These are phyloP conservation scores for Allomyces macrogynus DNA, from an alignment of 192 early-diverging fungal genomes.

Conservation along the genomic window DNA sequence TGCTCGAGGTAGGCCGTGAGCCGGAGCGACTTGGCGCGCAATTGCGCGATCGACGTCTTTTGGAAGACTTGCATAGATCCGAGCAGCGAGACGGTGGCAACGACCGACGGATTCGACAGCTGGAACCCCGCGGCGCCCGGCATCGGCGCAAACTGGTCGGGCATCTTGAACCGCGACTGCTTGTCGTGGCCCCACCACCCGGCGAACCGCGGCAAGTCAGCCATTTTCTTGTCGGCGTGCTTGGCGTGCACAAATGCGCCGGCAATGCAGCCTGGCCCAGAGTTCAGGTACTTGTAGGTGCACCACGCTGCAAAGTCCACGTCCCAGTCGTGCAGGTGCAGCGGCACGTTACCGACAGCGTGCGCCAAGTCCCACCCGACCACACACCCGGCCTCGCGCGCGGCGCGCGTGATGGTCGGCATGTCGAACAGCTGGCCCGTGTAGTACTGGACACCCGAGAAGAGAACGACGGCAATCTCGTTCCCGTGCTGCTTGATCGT, in stretches of 20 bases:
- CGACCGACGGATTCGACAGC: constrained; percentile 68
- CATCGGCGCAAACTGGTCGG: constrained; percentile 56
- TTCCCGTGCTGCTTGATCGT: constrained; percentile 50
- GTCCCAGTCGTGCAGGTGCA: constrained; percentile 80
- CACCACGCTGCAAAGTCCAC: constrained; percentile 98
- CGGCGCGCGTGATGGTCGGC: constrained; percentile 58
- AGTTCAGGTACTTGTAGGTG: constrained; percentile 96
- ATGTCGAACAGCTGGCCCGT: constrained; percentile 81
- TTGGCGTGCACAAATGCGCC: constrained; percentile 79
- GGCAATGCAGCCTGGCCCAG: constrained; percentile 87
- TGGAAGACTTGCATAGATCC: constrained; percentile 64
- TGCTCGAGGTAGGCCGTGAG: constrained; percentile 72
- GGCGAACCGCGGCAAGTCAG: constrained; percentile 39
- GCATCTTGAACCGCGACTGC: constrained; percentile 69
- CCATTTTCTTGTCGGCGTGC: constrained; percentile 26
- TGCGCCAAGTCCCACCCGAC: constrained; percentile 93
- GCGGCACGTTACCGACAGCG: constrained; percentile 77
- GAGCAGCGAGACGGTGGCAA: constrained; percentile 49
- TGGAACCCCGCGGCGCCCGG: constrained; percentile 67
- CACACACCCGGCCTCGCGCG: constrained; percentile 59
- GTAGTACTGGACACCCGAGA: constrained; percentile 87
- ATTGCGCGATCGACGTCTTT: constrained; percentile 38
- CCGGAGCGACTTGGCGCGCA: constrained; percentile 53
- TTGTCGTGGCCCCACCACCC: constrained; percentile 92
- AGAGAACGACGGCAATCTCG: constrained; percentile 64